phyloP scores from a whole-genome alignment of 2,329 filamentous ascomycete species.

The Colletotrichum camelliae region DNA sequence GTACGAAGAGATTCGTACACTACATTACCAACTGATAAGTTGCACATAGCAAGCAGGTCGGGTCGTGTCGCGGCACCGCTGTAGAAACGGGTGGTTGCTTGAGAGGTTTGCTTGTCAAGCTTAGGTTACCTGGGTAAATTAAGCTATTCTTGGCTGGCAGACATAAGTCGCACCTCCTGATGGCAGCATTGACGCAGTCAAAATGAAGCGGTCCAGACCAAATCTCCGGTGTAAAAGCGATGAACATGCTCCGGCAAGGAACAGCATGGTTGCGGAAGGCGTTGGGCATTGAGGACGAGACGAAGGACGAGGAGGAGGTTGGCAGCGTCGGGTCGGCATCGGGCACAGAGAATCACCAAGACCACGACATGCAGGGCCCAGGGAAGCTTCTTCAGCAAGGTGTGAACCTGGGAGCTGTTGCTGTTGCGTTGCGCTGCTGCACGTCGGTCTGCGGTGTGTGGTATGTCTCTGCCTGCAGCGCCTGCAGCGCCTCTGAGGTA shows the following conservation, averaged over 20 bases:
- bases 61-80: neutral
- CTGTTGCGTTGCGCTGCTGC: neutral
- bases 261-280: neutral
- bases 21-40: neutral
- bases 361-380: constrained; percentile 13
- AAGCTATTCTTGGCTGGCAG: neutral
- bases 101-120: neutral
- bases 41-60: neutral
- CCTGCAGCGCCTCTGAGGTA: constrained; percentile 11
- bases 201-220: neutral
- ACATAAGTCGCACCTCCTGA: neutral
- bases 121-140: neutral
- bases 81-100: neutral
- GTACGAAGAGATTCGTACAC: neutral
- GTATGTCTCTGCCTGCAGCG: neutral
- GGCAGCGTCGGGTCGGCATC: neutral
- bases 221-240: constrained; percentile 20
- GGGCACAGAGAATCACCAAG: neutral
- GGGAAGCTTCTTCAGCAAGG: neutral
- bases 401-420: constrained; percentile 14
- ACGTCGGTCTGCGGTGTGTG: neutral
- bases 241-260: constrained; percentile 9
- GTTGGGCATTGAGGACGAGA: constrained; percentile 8
- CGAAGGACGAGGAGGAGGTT: constrained; percentile 8
- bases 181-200: constrained; percentile 5